These are phyloP conservation scores for Tetrahymena thermophila DNA, from an alignment of 73 alveolate genomes.

Conservation along the genomic window DNA sequence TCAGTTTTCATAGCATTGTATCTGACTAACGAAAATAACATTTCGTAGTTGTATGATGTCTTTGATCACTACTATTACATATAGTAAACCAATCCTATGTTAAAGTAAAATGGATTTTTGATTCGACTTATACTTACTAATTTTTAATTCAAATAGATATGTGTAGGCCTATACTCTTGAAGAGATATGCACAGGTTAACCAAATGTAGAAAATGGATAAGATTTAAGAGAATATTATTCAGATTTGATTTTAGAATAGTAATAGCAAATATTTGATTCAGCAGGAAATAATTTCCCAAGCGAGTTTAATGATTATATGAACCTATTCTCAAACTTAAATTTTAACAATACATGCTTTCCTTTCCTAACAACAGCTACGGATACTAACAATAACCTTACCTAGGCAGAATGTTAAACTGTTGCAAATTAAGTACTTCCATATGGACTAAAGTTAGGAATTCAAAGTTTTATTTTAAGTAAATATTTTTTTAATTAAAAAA, in stretches of 20 bases:
- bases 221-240: neutral
- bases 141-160: neutral
- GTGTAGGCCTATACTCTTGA: neutral
- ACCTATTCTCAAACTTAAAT: neutral
- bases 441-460: neutral
- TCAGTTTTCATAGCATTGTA: neutral
- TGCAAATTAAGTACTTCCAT: neutral
- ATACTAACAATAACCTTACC: neutral
- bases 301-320: neutral
- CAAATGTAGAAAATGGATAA: neutral
- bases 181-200: neutral
- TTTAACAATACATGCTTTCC: neutral
- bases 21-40: neutral
- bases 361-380: neutral
- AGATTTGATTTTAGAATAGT: neutral
- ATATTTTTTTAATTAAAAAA: neutral
- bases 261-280: neutral
- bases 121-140: neutral
- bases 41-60: neutral
- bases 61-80: neutral
- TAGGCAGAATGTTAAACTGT: neutral
- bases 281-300: neutral
- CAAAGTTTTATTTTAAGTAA: neutral
- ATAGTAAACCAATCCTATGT: neutral
- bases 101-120: neutral